Evolutionary conservation across 2,329 filamentous ascomycete genomes (phyloP).

Genomic region (Exophiala sp.): DNA sequence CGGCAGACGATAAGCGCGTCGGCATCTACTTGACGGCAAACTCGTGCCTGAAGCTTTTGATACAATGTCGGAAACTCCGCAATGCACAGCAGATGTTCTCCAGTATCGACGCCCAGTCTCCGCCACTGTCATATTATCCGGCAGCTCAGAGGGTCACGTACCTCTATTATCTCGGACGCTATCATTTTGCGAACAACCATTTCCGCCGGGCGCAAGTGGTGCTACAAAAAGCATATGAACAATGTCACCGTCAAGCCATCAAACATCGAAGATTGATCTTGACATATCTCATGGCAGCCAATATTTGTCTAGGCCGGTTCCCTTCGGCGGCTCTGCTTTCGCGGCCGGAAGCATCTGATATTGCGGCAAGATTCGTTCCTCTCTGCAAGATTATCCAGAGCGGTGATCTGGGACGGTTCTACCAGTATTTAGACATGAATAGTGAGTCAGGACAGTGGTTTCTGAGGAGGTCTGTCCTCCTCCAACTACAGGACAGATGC

Average conservation of each 20-base stretch:
- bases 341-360: constrained; percentile 61
- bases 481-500: constrained; percentile 69
- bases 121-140: constrained; percentile 73
- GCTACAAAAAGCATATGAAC: constrained; percentile 71
- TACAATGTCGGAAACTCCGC: constrained; percentile 77
- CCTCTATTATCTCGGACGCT: constrained; percentile 88
- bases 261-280: constrained; percentile 74
- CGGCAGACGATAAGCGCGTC: constrained; percentile 74
- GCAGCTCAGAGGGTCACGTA: constrained; percentile 84
- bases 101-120: constrained; percentile 77
- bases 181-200: constrained; percentile 77
- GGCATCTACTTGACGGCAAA: constrained; percentile 92
- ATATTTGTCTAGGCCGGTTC: constrained; percentile 78
- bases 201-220: constrained; percentile 71
- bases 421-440: constrained; percentile 56
- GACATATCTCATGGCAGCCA: constrained; percentile 74
- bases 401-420: constrained; percentile 70
- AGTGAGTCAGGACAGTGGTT: constrained; percentile 57
- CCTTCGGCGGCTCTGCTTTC: constrained; percentile 62
- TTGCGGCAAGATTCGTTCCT: constrained; percentile 63
- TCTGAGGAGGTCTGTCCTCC: constrained; percentile 65
- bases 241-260: constrained; percentile 55
- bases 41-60: constrained; percentile 78
- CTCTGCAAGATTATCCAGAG: constrained; percentile 65
- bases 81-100: constrained; percentile 83